phyloP scores from a whole-genome alignment of 805 yeast genomes.

The Barnettozyma sp. region DNA sequence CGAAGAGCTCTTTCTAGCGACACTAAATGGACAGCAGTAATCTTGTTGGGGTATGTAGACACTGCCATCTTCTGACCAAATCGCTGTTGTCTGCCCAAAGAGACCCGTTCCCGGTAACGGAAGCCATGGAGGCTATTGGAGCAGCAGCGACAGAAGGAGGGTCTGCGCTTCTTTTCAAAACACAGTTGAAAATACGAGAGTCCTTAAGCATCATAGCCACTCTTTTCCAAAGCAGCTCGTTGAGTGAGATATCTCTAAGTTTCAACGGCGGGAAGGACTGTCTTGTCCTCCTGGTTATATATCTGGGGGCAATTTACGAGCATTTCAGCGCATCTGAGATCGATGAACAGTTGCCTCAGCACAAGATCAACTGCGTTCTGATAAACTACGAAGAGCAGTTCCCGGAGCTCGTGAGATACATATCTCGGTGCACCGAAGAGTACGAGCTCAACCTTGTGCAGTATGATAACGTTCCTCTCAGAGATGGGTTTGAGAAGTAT shows the following conservation, averaged over 20 bases:
- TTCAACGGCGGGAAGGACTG: conserved; percentile 98
- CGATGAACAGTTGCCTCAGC: too few species aligned
- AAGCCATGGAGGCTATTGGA: too few species aligned
- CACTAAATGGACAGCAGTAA: too few species aligned
- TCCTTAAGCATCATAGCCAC: conserved; percentile 4
- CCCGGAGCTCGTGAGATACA: conserved; percentile 60
- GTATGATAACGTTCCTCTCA: conserved; percentile 40
- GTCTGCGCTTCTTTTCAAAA: background rate
- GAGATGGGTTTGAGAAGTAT: conserved; percentile 63
- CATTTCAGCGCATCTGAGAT: conserved; percentile 15
- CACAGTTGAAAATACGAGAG: conserved; percentile 3
- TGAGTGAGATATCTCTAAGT: conserved; percentile 61
- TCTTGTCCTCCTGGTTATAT: conserved; percentile 73
- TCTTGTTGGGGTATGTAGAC: conserved; percentile 4
- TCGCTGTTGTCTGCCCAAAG: background rate
- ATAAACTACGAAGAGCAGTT: conserved; percentile 73
- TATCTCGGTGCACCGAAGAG: conserved; percentile 41
- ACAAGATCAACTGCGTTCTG: conserved; percentile 52
- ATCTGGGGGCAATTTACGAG: conserved; percentile 48
- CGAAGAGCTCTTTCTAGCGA: background rate
- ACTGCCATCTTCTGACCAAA: conserved; percentile 1
- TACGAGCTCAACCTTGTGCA: conserved; percentile 48
- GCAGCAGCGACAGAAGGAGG: too few species aligned
- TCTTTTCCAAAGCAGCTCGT: conserved; percentile 7
- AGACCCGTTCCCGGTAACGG: background rate